Base-by-base conservation (phyloP, 2,329 filamentous ascomycete genomes). In the Golovinomyces cichoracearum region DNA sequence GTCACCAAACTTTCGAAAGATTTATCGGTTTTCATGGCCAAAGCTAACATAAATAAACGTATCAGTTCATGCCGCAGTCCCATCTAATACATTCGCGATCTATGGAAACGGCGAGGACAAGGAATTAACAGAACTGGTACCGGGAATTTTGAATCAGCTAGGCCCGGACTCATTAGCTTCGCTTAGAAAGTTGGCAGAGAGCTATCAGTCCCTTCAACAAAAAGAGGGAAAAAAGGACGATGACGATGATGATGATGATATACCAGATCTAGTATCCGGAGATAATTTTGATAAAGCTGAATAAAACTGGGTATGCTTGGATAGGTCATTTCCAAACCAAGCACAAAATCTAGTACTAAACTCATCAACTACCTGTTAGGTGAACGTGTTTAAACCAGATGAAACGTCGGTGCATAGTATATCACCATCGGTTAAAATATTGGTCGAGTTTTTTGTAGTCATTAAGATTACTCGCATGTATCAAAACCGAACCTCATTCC, bases 181-280 rank as follows among this genome's bases (percentile, higher is more conserved):
- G 55, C 83, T 98, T 63, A 83, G 90, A 68, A 95, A 95, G 74
- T 77, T 98, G 55, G 90, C 90, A 60, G 90, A 98, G 76, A 92
- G 82, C 76, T 98, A 98, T 76, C 90, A 98, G 78, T 90, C 77
- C 72, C 78, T 95, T 77, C 88, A 94, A 72, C 93, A 93, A 80
- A 80, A 78, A 63, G 82, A 83, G 66, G 79, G 77, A 56, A 82
- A 77, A 61, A 78, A 81, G 66, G 76, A 79, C 60, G 76, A 78
- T 50, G 76, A 49, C 15, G 48, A 78, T 48, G 72, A 74, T 23
- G 83, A 90, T 53, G 85, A 93, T 59, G 90, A 95, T 66, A 98
- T 98, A 65, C 90, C 90, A 60, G 86, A 95, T 60, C 74, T 98
- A 57, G 88, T 98, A 54, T 84, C 85, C 63, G 90, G 90, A 62